Conservation (phyloP, 441 rosid species). For the Theobroma grandiflorum region DNA sequence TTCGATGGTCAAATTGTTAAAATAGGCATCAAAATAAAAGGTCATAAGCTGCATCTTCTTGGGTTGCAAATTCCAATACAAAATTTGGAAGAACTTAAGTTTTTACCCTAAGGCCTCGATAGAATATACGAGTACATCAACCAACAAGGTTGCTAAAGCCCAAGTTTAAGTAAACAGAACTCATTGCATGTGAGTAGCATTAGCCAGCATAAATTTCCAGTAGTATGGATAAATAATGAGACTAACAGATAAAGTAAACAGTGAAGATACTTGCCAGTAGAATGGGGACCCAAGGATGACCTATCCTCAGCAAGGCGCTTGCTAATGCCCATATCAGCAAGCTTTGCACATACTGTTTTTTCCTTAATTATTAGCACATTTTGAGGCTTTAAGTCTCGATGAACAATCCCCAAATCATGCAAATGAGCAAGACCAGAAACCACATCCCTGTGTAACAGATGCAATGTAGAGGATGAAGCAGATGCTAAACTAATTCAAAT, state of each 20-base stretch:
- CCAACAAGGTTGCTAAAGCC: not conserved
- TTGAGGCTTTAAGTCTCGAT: conserved; percentile 96
- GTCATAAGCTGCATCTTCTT: conserved; percentile 6
- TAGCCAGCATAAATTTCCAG: not conserved
- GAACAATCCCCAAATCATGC: conserved; percentile 92
- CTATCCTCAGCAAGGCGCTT: conserved; percentile 74
- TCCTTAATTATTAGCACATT: conserved; percentile 84
- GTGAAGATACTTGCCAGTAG: conserved; percentile 65
- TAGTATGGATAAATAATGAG: not conserved
- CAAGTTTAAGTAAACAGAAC: not conserved
- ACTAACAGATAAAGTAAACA: conserved; percentile 5
- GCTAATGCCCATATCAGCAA: conserved; percentile 99
- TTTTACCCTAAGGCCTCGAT: not conserved
- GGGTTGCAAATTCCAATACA: conserved; percentile 17
- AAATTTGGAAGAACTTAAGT: conserved; percentile 20
- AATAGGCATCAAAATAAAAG: not conserved
- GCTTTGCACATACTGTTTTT: conserved; percentile 75
- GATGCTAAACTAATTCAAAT: not conserved
- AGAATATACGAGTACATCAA: conserved; percentile 5
- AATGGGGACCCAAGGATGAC: conserved; percentile 83
- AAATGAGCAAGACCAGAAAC: conserved; percentile 87
- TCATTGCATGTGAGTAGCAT: not conserved
- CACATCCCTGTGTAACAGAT: conserved; percentile 66
- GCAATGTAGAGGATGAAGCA: conserved; percentile 28
- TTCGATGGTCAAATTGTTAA: not conserved